phyloP scores from a whole-genome alignment of 805 yeast species.

The Lipomyces sp. region DNA sequence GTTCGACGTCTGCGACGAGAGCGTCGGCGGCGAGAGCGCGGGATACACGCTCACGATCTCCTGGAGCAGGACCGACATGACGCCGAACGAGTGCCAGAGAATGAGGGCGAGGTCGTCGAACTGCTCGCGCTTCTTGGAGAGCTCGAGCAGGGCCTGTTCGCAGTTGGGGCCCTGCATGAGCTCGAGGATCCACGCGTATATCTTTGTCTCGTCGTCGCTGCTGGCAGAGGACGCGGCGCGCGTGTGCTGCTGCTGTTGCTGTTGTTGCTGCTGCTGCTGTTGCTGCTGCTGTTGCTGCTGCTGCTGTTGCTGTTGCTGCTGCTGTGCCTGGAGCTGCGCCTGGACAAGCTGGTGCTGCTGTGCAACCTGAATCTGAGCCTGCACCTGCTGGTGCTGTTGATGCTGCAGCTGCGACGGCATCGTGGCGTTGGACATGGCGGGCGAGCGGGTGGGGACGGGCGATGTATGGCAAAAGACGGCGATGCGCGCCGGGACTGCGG shows the following conservation, averaged over 20 bases:
- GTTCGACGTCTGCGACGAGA: conserved; percentile 82
- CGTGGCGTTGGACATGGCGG: too few species aligned
- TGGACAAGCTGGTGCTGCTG: conserved; percentile 21
- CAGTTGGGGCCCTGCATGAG: conserved; percentile 85
- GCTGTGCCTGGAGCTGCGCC: conserved; percentile 16
- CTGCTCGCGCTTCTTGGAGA: conserved; percentile 91
- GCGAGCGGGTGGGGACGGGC: too few species aligned
- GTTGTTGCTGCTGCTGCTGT: conserved; percentile 18
- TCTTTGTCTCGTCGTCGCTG: conserved; percentile 25
- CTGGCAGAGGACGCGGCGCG: not conserved
- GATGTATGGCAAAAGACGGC: too few species aligned
- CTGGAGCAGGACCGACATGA: conserved; percentile 84
- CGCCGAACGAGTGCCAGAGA: conserved; percentile 94
- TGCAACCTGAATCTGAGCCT: conserved; percentile 17
- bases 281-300: conserved; percentile 18
- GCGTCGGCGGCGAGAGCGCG: conserved; percentile 75
- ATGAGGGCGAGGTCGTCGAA: conserved; percentile 91
- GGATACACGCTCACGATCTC: conserved; percentile 92
- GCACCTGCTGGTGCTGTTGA: conserved; percentile 20
- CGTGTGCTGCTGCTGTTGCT: conserved; percentile 6
- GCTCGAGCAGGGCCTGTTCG: conserved; percentile 86
- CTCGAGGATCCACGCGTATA: conserved; percentile 86
- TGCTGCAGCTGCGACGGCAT: conserved; percentile 19
- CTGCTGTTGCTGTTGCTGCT: conserved; percentile 24
- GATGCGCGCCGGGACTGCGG: too few species aligned